Evolutionary conservation across 1,139 yeast species (phyloP).

Genomic region (Candida tunisiensis): DNA sequence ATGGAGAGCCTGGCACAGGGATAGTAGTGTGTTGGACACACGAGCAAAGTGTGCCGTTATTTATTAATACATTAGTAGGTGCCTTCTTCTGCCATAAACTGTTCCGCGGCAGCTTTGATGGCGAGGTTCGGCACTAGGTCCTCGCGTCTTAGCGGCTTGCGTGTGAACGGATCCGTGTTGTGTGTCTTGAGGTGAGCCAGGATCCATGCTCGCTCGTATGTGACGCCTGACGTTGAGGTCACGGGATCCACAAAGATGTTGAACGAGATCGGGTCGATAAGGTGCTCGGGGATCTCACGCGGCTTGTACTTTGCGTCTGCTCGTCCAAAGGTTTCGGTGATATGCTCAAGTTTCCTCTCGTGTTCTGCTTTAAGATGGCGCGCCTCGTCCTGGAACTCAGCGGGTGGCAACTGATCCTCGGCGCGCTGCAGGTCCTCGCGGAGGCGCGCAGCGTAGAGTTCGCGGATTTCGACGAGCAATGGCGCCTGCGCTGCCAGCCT

Average conservation of each 20-base stretch:
- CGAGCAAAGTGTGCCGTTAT: background rate
- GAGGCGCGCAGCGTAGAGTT: constrained; percentile 13
- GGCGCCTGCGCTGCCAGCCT: constrained; percentile 11
- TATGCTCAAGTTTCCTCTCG: constrained; percentile 12
- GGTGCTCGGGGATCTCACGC: constrained; percentile 25
- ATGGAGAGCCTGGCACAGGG: constrained; percentile 18
- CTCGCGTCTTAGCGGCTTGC: constrained; percentile 21
- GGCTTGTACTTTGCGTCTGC: constrained; percentile 8
- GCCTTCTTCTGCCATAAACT: constrained; percentile 7
- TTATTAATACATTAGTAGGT: constrained; percentile 1
- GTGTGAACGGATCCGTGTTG: constrained; percentile 27
- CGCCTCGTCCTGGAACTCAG: constrained; percentile 11
- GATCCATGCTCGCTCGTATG: constrained; percentile 28
- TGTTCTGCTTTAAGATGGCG: constrained; percentile 12
- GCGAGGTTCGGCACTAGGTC: constrained; percentile 30
- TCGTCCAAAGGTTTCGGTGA: constrained; percentile 14
- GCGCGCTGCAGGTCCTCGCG: constrained; percentile 8
- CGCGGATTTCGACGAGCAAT: constrained; percentile 14
- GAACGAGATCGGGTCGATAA: constrained; percentile 32
- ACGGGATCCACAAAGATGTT: constrained; percentile 30
- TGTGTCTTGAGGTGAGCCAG: constrained; percentile 22
- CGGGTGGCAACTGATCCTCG: constrained; percentile 5
- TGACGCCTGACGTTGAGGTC: constrained; percentile 31
- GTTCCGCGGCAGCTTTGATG: constrained; percentile 25
- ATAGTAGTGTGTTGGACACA: background rate